Evolutionary conservation across 2,329 filamentous ascomycete species (phyloP).

Genomic region (Ophiosphaerella korrae): DNA sequence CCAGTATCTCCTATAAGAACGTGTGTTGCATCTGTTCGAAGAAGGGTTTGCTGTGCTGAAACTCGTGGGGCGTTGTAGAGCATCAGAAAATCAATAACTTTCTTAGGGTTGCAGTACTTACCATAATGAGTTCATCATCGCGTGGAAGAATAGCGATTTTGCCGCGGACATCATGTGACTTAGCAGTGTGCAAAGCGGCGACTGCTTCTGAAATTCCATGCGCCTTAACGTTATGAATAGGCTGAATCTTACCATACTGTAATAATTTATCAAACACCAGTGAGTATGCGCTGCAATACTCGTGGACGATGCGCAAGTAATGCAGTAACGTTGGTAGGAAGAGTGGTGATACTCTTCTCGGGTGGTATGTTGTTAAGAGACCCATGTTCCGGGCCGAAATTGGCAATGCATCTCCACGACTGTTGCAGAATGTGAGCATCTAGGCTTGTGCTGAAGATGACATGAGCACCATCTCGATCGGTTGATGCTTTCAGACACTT

Average conservation of each 20-base stretch:
- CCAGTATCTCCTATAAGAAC: conserved; percentile 32
- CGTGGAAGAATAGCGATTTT: conserved; percentile 23
- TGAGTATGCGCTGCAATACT: conserved; percentile 17
- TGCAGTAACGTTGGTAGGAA: too few species aligned
- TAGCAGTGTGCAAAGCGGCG: conserved; percentile 19
- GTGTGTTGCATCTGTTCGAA: conserved; percentile 26
- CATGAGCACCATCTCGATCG: conserved; percentile 39
- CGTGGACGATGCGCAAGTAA: conserved; percentile 10
- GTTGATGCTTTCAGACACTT: conserved; percentile 30
- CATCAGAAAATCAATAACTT: neutral
- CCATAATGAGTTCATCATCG: conserved; percentile 24
- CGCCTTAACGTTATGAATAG: conserved; percentile 6
- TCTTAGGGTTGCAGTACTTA: conserved; percentile 11
- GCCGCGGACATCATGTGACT: conserved; percentile 10
- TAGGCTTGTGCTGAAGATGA: conserved; percentile 25
- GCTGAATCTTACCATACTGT: conserved; percentile 18
- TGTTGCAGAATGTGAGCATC: too few species aligned
- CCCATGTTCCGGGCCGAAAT: conserved; percentile 17
- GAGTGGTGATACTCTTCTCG: too few species aligned
- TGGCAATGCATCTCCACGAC: conserved; percentile 22
- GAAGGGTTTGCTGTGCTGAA: conserved; percentile 1
- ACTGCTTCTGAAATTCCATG: conserved; percentile 18
- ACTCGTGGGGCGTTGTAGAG: conserved; percentile 11
- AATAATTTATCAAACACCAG: conserved; percentile 19
- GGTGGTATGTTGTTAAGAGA: too few species aligned